Percentiles rank a stretch among this genome's conserved stretches.
Evolutionary conservation across 2,329 filamentous ascomycete genomes (phyloP).

Genomic region (Arthroderma uncinatum): DNA sequence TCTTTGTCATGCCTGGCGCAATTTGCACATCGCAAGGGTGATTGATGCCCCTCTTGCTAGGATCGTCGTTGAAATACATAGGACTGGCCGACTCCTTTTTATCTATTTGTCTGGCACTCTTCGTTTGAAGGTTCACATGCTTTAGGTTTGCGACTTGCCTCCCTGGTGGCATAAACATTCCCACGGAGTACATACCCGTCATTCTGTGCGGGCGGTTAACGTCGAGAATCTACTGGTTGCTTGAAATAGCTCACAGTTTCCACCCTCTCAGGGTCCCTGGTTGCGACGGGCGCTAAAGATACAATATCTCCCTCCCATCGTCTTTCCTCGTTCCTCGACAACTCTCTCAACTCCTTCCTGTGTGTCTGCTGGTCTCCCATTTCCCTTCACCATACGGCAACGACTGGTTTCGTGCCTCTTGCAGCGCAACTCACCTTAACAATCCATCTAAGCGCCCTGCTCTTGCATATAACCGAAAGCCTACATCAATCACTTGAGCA

Average conservation of each 20-base stretch:
- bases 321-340: neutral
- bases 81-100: neutral
- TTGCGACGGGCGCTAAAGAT: neutral
- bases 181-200: neutral
- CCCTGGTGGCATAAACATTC: neutral
- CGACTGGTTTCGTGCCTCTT: slow-evolving; percentile 11
- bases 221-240: slow-evolving; percentile 1
- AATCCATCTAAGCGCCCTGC: neutral
- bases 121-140: neutral
- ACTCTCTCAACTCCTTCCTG: neutral
- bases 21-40: neutral
- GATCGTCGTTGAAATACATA: neutral
- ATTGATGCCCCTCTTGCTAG: neutral
- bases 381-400: neutral
- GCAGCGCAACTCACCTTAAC: neutral
- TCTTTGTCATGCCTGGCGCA: neutral
- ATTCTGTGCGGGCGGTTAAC: neutral
- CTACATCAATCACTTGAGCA: neutral
- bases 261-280: slow-evolving; percentile 2
- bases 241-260: neutral
- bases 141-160: neutral
- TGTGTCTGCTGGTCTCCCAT: neutral
- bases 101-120: neutral
- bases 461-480: neutral
- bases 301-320: neutral